Base-by-base conservation (phyloP, 345 rosid genomes). In the Dipteronia dyeriana region DNA sequence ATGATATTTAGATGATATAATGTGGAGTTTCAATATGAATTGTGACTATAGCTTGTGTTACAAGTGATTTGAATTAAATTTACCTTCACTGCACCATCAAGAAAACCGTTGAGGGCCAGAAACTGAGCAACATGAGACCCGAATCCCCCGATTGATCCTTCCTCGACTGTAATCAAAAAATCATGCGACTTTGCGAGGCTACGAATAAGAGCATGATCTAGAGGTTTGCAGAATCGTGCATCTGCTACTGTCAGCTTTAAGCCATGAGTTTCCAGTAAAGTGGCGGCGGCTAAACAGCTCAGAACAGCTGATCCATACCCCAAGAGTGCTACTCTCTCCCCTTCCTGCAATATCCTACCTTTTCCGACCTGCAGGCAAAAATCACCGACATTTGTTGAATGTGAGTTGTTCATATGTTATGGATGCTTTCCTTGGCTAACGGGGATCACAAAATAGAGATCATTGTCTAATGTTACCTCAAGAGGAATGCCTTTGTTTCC, bases 41-140 rank as follows among this genome's bases (percentile, higher is more conserved):
- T 41, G 25, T 31, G 11, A 6, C 7, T 0, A 13, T 51, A 75
- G 20, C 43, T 68, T 23, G 9, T 51, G 62, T 23, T 13, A 10
- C 26, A 16, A 54, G 5, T 2, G 38, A 49, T 69, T 51, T 25
- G 17, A 20, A 13, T 71, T 16, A 45, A 57, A 78, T 34, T 66
- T 84, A 92, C 99, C 99, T 92, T 94, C n/a, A 91, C 86, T 23
- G 88, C 86, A 73, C 99, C 98, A 53, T 94, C 98, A 1, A 96
- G 97, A 75, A 92, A 95, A 69, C 97, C 98, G 72, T 92, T 87
- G 1, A 94, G 95, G 20, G 99, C 96, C 23, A 96, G 87, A 84
- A 96, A 96, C 81, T 96, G 99, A 20, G 90, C 98, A 1, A 96
- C 98, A 20, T 94, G 99, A 62, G 98, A 96, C 66, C 99, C 97